These are phyloP conservation scores for Linanthus parryae DNA, from an alignment of 148 eudicot species.

Conservation along the genomic window DNA sequence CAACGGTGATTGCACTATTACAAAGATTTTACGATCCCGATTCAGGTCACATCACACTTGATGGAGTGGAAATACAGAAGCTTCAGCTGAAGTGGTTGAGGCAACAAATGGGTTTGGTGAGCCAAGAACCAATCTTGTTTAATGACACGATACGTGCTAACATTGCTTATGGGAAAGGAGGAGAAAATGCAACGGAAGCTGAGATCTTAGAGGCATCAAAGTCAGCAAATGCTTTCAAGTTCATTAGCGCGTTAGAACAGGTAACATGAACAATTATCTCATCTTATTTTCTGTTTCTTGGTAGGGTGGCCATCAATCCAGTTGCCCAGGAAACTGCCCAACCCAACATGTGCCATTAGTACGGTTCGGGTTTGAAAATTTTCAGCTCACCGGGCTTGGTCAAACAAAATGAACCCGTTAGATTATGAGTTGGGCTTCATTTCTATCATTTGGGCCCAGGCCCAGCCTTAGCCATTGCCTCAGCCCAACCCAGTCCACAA, in stretches of 20 bases:
- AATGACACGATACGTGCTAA: slow-evolving; percentile 64
- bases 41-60: slow-evolving; percentile 53
- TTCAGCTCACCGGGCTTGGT: no score
- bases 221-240: slow-evolving; percentile 71
- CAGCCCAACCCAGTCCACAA: no score
- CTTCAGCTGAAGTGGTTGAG: slow-evolving; percentile 65
- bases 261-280: slow-evolving; percentile 19
- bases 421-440: no score
- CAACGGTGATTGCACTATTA: slow-evolving; percentile 64
- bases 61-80: slow-evolving; percentile 55
- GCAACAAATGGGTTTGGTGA: slow-evolving; percentile 77
- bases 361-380: no score
- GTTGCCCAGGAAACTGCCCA: no score
- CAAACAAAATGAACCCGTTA: no score
- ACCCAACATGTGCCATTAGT: no score
- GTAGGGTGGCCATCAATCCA: no score
- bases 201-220: slow-evolving; percentile 58
- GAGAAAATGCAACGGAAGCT: slow-evolving; percentile 45
- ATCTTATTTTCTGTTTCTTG: no score
- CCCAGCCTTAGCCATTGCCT: no score
- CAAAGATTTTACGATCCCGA: slow-evolving; percentile 72
- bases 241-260: slow-evolving; percentile 58
- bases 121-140: slow-evolving; percentile 70
- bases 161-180: slow-evolving; percentile 67
- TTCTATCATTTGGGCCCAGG: no score